A percentile compares a stretch with the other conserved stretches of the same genome.
Conservation (phyloP, 2,329 filamentous ascomycete species). For the Pseudogymnoascus sp. region DNA sequence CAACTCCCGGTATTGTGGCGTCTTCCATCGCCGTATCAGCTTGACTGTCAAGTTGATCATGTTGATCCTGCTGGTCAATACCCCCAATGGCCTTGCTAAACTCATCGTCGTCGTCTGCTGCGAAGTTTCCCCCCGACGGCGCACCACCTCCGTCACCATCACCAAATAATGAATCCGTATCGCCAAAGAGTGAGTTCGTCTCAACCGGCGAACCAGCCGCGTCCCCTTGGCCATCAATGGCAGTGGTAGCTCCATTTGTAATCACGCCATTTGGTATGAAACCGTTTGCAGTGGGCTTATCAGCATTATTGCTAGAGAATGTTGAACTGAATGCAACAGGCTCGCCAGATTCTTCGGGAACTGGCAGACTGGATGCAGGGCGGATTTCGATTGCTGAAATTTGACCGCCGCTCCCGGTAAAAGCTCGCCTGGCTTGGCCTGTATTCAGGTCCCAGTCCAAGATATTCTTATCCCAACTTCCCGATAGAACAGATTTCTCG, state of each 20-base stretch:
- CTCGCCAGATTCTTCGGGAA: slow-evolving; percentile 65
- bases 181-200: slow-evolving; percentile 72
- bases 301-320: slow-evolving; percentile 66
- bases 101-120: slow-evolving; percentile 77
- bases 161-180: slow-evolving; percentile 78
- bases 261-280: slow-evolving; percentile 37
- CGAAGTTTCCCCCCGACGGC: slow-evolving; percentile 56
- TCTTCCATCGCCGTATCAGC: slow-evolving; percentile 20
- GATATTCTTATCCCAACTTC: slow-evolving; percentile 93
- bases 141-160: slow-evolving; percentile 57
- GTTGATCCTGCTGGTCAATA: slow-evolving; percentile 26
- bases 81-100: slow-evolving; percentile 67
- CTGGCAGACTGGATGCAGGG: slow-evolving; percentile 66
- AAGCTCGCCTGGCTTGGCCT: slow-evolving; percentile 68
- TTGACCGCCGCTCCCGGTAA: slow-evolving; percentile 71
- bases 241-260: slow-evolving; percentile 33
- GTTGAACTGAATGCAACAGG: slow-evolving; percentile 54
- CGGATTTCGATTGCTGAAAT: slow-evolving; percentile 84
- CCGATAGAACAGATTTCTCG: slow-evolving; percentile 80
- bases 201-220: slow-evolving; percentile 53
- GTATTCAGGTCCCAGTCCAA: slow-evolving; percentile 94
- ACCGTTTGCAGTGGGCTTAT: slow-evolving; percentile 52
- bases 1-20: slow-evolving; percentile 13
- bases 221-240: slow-evolving; percentile 46
- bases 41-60: slow-evolving; percentile 12